Evolutionary conservation across 2,329 filamentous ascomycete genomes (phyloP), one percentile per base, ranked within the genome.

Genomic region (Colletotrichum incanum): DNA sequence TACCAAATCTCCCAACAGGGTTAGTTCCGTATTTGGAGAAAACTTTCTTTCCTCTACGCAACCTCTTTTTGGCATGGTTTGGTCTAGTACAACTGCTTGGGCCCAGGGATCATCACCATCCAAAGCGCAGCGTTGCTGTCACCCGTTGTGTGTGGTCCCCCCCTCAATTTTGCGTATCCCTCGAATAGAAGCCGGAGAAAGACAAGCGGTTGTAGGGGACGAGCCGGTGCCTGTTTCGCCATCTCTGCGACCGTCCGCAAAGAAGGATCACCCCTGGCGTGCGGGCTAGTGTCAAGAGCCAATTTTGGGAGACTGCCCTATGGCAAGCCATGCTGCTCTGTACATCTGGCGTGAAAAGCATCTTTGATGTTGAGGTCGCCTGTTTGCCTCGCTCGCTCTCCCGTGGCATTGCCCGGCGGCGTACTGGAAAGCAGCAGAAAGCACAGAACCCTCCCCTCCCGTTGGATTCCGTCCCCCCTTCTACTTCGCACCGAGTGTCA

Each of bases 31-130:
- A 69, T 23, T 41, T 28, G 7, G 59, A 64, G 54, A 59, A 72
- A 72, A 72, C 65, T 69, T 43, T 69, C 59, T 69, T 72, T 65
- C 12, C 59, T 64, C 52, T 55, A 37, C 50, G 14, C 26, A 55
- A n/a, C 41, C 70, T 62, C 41, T 49, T 64, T 31, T 34, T 23
- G 65, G 65, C 9, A 60, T 64, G 47, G 39, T 47, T 18, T 8
- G 37, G 50, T 37, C 18, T 65, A 65, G 65, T 39, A 47, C n/a
- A 47, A 28, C 49, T 14, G 28, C 41, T n/a, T 12, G 39, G 43
- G 56, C 23, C 54, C 69, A 28, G 50, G 65, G 65, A 59, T 63
- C 52, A 60, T n/a, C n/a, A 43, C n/a, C 26, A 28, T 60, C 47
- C 47, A 61, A 58, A 47, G 34, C 45, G 41, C 43, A 31, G 61